phyloP scores from a whole-genome alignment of 257 asterid genomes.

The Penstemon eatonii region DNA sequence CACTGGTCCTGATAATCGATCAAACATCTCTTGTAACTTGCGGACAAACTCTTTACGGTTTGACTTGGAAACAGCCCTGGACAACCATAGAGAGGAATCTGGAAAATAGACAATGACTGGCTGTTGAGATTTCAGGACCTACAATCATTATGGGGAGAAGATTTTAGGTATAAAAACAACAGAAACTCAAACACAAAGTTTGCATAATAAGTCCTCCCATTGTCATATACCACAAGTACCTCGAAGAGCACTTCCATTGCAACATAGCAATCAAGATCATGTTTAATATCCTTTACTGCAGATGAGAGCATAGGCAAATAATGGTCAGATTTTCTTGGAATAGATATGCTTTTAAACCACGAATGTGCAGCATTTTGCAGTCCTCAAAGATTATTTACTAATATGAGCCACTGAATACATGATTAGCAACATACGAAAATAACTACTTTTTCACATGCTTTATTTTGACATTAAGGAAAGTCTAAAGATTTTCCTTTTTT shows the following conservation, averaged over 20 bases:
- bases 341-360: neutral
- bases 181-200: slow-evolving; percentile 1
- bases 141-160: slow-evolving; percentile 34
- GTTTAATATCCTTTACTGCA: slow-evolving; percentile 83
- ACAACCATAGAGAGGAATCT: slow-evolving; percentile 82
- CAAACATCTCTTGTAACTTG: slow-evolving; percentile 84
- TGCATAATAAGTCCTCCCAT: slow-evolving; percentile 5
- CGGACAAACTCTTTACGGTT: slow-evolving; percentile 63
- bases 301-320: slow-evolving; percentile 24
- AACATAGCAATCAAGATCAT: slow-evolving; percentile 76
- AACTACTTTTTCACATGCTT: neutral
- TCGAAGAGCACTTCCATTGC: slow-evolving; percentile 92
- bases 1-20: slow-evolving; percentile 69
- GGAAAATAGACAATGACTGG: slow-evolving; percentile 88
- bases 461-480: neutral
- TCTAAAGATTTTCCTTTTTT: neutral
- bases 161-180: slow-evolving; percentile 18
- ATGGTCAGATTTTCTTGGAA: slow-evolving; percentile 23
- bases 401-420: slow-evolving; percentile 15
- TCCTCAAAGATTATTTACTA: neutral
- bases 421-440: slow-evolving; percentile 15
- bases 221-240: slow-evolving; percentile 45
- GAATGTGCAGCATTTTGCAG: neutral
- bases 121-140: slow-evolving; percentile 81
- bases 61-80: slow-evolving; percentile 78